Base-by-base conservation (phyloP, 495 filamentous ascomycete species). In the Tuber magnatum region DNA sequence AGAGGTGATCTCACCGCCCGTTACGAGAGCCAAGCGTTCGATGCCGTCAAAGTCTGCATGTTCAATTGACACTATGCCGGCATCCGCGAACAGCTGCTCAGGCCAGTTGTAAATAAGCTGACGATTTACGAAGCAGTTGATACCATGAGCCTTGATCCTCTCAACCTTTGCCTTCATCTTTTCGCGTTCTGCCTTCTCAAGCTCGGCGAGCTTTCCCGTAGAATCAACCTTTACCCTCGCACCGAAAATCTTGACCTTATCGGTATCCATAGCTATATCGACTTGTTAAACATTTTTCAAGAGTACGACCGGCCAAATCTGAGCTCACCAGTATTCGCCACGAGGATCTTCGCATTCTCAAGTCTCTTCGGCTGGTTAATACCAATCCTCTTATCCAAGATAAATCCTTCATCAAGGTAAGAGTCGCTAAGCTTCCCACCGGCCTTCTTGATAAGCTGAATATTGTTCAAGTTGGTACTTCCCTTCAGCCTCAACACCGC, bases 81-180 rank as follows among this genome's bases (percentile, higher is more conserved):
- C 94, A 83, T 99, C 95, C 39, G 94, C 92, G 83, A 99, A 99
- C 71, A 99, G 91, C 85, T 98, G 96, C 84, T 99, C 95, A 46
- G 95, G 95, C 94, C 95, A 98, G 88, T 99, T 99, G 88, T 99
- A 99, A 85, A 99, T 99, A 69, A 99, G 88, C 83, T 99, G 95
- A 76, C 95, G 88, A 87, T 99, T 99, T 83, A 99, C 96, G 85
- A 99, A 99, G 87, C 96, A 98, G 88, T 99, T 99, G 86, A 99
- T 97, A 61, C 95, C 95, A 81, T 99, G 96, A 46, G 93, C 89
- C 89, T 98, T 99, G 87, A 99, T 99, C 82, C 91, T 94, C 81
- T 99, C 96, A 65, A 99, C 95, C 88, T 99, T 99, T 73, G 92
- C 91, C 85, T 92, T 95, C 95, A 99, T 99, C 90, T 98, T 99